Base-by-base conservation (phyloP, 352 stramenopile genomes). In the Globisporangium apiculatum region DNA sequence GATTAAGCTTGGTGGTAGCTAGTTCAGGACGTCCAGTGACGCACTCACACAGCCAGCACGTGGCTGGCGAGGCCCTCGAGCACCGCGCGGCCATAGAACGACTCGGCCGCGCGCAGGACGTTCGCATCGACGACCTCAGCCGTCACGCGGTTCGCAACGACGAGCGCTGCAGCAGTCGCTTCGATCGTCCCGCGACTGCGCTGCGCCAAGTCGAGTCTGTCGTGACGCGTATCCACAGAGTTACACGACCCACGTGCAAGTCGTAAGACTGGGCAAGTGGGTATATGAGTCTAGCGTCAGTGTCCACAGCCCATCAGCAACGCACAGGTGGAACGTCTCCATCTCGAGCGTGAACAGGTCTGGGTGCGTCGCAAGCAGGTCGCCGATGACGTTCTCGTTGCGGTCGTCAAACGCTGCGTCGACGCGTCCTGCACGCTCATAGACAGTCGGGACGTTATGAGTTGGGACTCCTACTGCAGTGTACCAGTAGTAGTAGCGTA, bases 321-420 rank as follows among this genome's bases (percentile, higher is more conserved):
- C 72, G 53, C 57, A 79, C 72, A 91, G 62, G 50, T 87, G 75
- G 61, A 88, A 91, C 1, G 72, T 79, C 61, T 89, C 81, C 81
- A 91, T 91, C 62, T 91, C 78, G 58, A 87, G 65, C 8, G 65
- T 83, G 59, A 71, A 50, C 14, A 80, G 58, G 11, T 61, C 63
- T 9, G 73, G 66, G 50, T 75, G 57, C 4, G 58, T 57, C 36
- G 55, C 56, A 14, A 67, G 41, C 42, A 91, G 58, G 24, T 60
- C 45, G 17, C 64, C 62, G 14, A 86, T 48, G 35, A 89, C 54
- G 48, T 67, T 50, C 38, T 83, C 69, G 61, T 89, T 89, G 53
- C 73, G 72, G 60, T 90, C 80, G 54, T 85, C 76, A 60, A 90
- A 90, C 35, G 56, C 66, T 9, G 54, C 60, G 51, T 79, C 65